Base-by-base conservation (phyloP, 2,329 filamentous ascomycete species). In the Calonectria ilicicola region DNA sequence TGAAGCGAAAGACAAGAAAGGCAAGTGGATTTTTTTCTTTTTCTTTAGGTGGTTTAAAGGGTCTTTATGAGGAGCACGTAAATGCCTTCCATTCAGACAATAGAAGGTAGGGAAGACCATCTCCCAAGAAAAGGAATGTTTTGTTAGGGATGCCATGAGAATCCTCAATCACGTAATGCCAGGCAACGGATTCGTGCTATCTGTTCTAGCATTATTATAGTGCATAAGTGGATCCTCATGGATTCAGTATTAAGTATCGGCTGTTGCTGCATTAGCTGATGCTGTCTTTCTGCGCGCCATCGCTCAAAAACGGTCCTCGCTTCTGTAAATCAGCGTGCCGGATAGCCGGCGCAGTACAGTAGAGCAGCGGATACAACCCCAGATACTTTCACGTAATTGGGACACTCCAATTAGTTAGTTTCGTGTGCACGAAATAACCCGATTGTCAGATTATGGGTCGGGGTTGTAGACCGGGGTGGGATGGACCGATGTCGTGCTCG, bases 401-500 rank as follows among this genome's bases (percentile, higher is more conserved):
- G 12, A 40, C n/a, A 6, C 15, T 14, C 14, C 12, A 15, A 26
- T 26, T 40, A 60, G 53, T 6, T 40, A 26, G 21, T 19, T 17
- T 2, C 23, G 7, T 40, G 3, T 19, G 53, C 21, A 38, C 17
- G 26, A 60, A 40, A 26, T 26, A 23, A 53, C 21, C 53, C 53
- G 53, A 35, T 26, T 60, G 53, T 60, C 21, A 19, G 35, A 40
- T 60, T 60, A 60, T 27, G 32, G 53, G 53, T 23, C 53, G 38
- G 38, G 17, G 26, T 60, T 19, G 8, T 27, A 60, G 32, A 40
- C 2, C 23, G 14, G 32, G 35, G 53, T 40, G 53, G 53, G 53
- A 60, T 60, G 35, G 17, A 35, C 53, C 53, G 53, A 60, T 60
- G 53, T 60, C 53, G 53, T 60, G 53, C 53, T 60, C 21, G 14